Percentiles rank a stretch among this genome's conserved stretches.
These are phyloP conservation scores for Fraxinus sp. DNA, from an alignment of 305 asterid genomes.

Conservation along the genomic window DNA sequence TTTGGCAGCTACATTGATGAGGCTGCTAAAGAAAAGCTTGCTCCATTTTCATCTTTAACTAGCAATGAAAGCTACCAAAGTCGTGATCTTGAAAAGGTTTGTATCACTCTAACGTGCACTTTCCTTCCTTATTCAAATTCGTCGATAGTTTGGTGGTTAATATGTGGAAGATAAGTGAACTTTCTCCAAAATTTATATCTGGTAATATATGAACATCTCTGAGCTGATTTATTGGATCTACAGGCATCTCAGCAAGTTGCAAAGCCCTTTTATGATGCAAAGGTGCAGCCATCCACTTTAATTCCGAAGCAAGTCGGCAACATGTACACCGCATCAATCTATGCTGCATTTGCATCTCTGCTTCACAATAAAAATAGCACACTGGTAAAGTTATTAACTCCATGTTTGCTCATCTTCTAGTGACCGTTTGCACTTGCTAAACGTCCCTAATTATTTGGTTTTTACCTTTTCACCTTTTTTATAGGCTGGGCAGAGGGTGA, in stretches of 20 bases:
- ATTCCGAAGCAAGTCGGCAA: conserved; percentile 96
- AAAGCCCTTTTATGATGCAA: conserved; percentile 68
- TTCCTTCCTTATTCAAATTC: conserved; percentile 5
- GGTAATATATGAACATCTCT: not conserved
- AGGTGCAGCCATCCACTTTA: conserved; percentile 87
- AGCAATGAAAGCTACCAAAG: conserved; percentile 88
- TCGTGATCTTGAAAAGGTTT: conserved; percentile 98
- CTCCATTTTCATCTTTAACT: conserved; percentile 67
- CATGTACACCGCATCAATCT: conserved; percentile 96
- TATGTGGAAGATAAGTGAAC: not conserved
- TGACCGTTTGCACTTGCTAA: not conserved
- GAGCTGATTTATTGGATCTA: conserved; percentile 13
- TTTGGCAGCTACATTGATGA: conserved; percentile 73
- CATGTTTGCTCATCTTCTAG: not conserved
- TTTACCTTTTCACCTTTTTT: not conserved
- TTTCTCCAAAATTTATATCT: not conserved
- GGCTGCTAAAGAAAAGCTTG: conserved; percentile 71
- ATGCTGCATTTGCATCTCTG: conserved; percentile 96
- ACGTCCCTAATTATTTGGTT: not conserved
- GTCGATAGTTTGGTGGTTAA: not conserved
- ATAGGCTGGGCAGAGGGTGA: conserved; percentile 88
- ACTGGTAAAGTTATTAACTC: conserved; percentile 50
- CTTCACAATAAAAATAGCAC: conserved; percentile 68
- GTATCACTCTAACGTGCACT: not conserved
- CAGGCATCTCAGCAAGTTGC: conserved; percentile 95